Percentiles rank a stretch among this genome's conserved stretches.
phyloP scores from a whole-genome alignment of 2,329 filamentous ascomycete genomes.

The Eutypella sp. region DNA sequence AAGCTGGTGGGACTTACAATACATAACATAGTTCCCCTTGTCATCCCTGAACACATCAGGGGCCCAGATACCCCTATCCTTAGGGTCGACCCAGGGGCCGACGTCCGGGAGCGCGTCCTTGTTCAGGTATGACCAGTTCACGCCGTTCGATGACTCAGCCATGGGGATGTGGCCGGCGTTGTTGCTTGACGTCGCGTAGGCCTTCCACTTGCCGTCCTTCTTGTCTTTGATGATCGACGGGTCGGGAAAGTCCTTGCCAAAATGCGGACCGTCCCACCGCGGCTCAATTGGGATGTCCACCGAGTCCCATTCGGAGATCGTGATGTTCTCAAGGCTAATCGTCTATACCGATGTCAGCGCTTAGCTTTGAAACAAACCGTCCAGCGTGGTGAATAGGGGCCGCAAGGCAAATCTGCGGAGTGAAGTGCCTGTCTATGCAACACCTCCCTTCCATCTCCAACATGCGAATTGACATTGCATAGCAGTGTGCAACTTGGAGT shows the following conservation, averaged over 20 bases:
- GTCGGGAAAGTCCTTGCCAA: conserved; percentile 23
- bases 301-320: conserved; percentile 9
- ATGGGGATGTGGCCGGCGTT: conserved; percentile 22
- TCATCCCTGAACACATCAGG: conserved; percentile 27
- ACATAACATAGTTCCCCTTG: conserved; percentile 24
- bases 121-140: conserved; percentile 19
- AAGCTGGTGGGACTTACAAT: conserved; percentile 11
- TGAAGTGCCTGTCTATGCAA: too few relatives aligned
- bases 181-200: conserved; percentile 25
- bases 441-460: too few relatives aligned
- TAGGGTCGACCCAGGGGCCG: conserved; percentile 22
- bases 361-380: background rate
- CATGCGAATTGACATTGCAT: too few relatives aligned
- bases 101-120: conserved; percentile 22
- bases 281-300: background rate
- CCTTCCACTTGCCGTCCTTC: conserved; percentile 23
- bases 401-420: background rate
- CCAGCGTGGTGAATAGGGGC: background rate
- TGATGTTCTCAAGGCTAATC: conserved; percentile 22
- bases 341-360: conserved; percentile 3
- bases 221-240: conserved; percentile 21
- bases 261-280: conserved; percentile 10
- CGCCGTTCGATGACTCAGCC: conserved; percentile 21
- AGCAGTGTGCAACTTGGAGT: too few relatives aligned
- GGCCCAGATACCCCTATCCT: conserved; percentile 21